Percentiles rank a stretch among this genome's conserved stretches.
These are phyloP conservation scores for Hypoxylon fragiforme DNA, from an alignment of 495 filamentous ascomycete genomes.

Conservation along the genomic window DNA sequence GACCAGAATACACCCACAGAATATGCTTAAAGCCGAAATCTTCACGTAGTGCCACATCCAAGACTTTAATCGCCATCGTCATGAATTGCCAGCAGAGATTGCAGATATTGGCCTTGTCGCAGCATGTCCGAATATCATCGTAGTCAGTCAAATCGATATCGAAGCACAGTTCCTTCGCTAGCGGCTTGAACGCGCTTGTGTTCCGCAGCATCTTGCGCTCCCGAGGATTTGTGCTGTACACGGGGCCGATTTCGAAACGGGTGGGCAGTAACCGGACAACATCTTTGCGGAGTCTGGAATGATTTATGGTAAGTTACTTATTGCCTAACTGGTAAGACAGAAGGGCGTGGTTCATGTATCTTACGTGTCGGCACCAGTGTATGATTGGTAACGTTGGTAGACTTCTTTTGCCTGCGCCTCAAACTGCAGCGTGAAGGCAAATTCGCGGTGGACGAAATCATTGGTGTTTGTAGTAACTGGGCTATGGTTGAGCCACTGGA, in stretches of 20 bases:
- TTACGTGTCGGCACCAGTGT: slow-evolving; percentile 79
- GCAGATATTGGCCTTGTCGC: slow-evolving; percentile 90
- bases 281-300: slow-evolving; percentile 79
- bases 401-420: no score
- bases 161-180: slow-evolving; percentile 92
- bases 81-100: slow-evolving; percentile 94
- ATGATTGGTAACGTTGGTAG: slow-evolving; percentile 91
- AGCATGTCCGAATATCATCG: slow-evolving; percentile 94
- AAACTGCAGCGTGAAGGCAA: slow-evolving; percentile 87
- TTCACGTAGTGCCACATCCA: slow-evolving; percentile 82
- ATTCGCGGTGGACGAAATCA: slow-evolving; percentile 92
- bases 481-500: slow-evolving; percentile 98
- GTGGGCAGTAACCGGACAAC: slow-evolving; percentile 82
- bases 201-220: slow-evolving; percentile 89
- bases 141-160: slow-evolving; percentile 99
- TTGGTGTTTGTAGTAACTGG: slow-evolving; percentile 75
- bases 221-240: slow-evolving; percentile 89
- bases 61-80: slow-evolving; percentile 93
- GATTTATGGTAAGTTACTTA: slow-evolving; percentile 9
- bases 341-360: no score
- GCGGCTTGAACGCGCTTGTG: slow-evolving; percentile 68
- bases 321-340: no score
- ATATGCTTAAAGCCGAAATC: slow-evolving; percentile 97
- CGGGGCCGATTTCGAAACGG: slow-evolving; percentile 96
- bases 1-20: slow-evolving; percentile 96